Base-by-base conservation (phyloP, 2,329 filamentous ascomycete genomes). In the Xylariaceae sp. region DNA sequence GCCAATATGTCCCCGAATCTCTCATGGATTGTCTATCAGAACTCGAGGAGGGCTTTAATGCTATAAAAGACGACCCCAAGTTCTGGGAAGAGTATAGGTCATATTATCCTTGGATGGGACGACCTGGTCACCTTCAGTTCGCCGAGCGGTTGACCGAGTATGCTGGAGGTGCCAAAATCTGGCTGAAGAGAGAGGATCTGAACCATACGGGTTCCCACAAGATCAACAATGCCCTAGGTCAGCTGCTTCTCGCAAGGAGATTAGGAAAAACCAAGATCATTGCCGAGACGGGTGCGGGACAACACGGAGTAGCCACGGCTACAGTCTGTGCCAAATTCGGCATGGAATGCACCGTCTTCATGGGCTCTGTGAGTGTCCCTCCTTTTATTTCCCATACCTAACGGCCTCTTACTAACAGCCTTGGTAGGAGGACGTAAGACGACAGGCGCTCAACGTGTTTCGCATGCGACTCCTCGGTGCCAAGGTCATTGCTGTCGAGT, bases 151-250 rank as follows among this genome's bases (percentile, higher is more conserved):
- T 99, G 64, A 98, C 94, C 0, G 89, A 96, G 71, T 80, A 94
- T 69, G 92, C 91, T 44, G 92, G 92, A 21, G 95, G 95, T 59
- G 94, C 95, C 45, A 96, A 92, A 71, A 96, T 99, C 79, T 99
- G 94, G 89, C 79, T 99, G 66, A 99, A 99, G 84, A 87, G 95
- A 68, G 95, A 99, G 78, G 95, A 99, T 73, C 81, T 98, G 54
- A 98, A 98, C 77, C 95, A 99, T 74, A 98, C 95, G 7, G 95
- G 95, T 65, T 96, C 91, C 62, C 95, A 99, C 83, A 99, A 99
- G 84, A 98, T 99, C 82, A 99, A 99, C 82, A 99, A 99, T 70
- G 95, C 95, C 0, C 81, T 99, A 7, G 95, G 95, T 2, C 95
- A 99, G 75, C 87, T 97, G 45, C 84, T 99, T 12, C 79, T 99